A percentile compares a stretch with the other conserved stretches of the same genome.
phyloP scores from a whole-genome alignment of 148 eudicot species.

The Camellia sinensis region DNA sequence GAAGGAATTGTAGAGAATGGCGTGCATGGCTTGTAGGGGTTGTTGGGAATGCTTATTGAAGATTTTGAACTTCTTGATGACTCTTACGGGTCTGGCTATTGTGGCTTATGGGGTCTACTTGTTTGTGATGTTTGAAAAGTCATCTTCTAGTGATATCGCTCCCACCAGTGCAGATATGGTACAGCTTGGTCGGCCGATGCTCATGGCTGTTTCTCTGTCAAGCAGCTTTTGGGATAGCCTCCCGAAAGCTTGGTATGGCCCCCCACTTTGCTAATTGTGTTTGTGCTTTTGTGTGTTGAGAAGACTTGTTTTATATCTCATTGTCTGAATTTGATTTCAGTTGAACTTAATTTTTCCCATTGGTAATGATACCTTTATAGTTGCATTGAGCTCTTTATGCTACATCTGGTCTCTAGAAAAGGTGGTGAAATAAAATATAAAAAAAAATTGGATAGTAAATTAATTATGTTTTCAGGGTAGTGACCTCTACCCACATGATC shows the following conservation, averaged over 20 bases:
- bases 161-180: conserved; percentile 47
- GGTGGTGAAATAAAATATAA: background rate
- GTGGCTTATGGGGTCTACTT: conserved; percentile 91
- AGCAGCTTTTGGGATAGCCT: conserved; percentile 61
- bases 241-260: conserved; percentile 80
- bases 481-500: no score
- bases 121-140: conserved; percentile 68
- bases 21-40: conserved; percentile 93
- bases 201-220: conserved; percentile 57
- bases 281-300: background rate
- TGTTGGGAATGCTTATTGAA: conserved; percentile 81
- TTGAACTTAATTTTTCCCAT: background rate
- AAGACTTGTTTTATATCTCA: background rate
- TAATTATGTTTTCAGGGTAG: background rate
- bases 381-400: background rate
- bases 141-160: conserved; percentile 28
- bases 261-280: background rate
- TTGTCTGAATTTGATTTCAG: background rate
- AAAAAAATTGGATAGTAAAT: background rate
- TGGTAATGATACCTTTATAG: background rate
- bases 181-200: conserved; percentile 84
- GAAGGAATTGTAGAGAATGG: conserved; percentile 47
- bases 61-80: conserved; percentile 74
- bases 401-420: conserved; percentile 2
- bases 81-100: conserved; percentile 74